Percentiles rank a stretch among this genome's conserved stretches.
phyloP scores from a whole-genome alignment of 176 grass and related monocot genomes.

The Eragrostis nindensis region DNA sequence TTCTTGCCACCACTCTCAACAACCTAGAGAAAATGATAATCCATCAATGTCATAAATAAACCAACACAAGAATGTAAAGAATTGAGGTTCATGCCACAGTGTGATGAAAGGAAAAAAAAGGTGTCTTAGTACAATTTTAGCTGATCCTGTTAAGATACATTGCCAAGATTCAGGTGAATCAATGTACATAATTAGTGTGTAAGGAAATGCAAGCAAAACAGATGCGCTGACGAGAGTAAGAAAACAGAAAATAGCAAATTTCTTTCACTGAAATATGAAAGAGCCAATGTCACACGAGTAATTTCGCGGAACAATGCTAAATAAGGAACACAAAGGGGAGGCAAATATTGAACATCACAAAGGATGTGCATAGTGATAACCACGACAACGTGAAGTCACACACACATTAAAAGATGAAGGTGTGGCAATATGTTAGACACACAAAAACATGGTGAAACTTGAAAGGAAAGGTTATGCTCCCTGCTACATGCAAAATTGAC shows the following conservation, averaged over 20 bases:
- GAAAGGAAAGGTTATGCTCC: slow-evolving; percentile 10
- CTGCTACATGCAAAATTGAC: not conserved
- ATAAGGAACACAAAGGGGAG: not conserved
- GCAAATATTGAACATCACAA: not conserved
- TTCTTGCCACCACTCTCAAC: slow-evolving; percentile 93
- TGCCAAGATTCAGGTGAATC: slow-evolving; percentile 12
- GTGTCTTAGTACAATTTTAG: not conserved
- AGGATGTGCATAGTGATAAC: not conserved
- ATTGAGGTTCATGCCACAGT: not conserved
- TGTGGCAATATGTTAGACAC: not conserved
- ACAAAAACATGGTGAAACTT: not conserved
- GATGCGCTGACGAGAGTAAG: not conserved
- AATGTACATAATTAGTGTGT: not conserved
- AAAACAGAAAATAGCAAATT: not conserved
- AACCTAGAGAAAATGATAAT: slow-evolving; percentile 45
- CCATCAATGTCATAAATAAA: not conserved
- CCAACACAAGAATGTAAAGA: not conserved
- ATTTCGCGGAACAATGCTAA: not conserved
- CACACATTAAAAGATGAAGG: not conserved
- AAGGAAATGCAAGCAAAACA: not conserved
- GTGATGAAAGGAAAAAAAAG: not conserved
- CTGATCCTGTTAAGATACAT: not conserved
- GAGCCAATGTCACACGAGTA: not conserved
- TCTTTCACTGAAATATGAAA: slow-evolving; percentile 6
- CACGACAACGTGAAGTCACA: not conserved